Conservation (phyloP, 2,329 filamentous ascomycete species). For the Stagonosporopsis cucurbitacearum region DNA sequence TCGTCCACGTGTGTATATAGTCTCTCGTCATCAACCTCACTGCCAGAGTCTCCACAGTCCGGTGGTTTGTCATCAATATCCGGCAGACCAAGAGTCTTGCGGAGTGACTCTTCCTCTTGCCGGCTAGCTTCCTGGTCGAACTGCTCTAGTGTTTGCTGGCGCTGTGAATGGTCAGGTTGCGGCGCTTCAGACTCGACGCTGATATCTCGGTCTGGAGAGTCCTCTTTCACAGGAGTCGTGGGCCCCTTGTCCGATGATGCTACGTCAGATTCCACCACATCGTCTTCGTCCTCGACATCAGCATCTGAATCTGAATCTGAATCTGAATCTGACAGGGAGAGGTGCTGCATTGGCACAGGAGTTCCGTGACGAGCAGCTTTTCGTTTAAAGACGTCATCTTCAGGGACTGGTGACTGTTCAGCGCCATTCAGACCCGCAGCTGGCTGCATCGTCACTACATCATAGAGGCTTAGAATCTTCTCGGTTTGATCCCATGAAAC, state of each 20-base stretch:
- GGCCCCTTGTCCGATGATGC: background rate
- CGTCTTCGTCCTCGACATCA: slow-evolving; percentile 6
- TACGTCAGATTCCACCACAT: slow-evolving; percentile 9
- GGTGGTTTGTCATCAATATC: slow-evolving; percentile 20
- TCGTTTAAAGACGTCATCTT: slow-evolving; percentile 25
- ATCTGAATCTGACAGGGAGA: slow-evolving; percentile 21
- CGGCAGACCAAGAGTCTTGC: slow-evolving; percentile 50
- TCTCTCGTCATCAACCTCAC: slow-evolving; percentile 26
- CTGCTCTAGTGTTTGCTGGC: slow-evolving; percentile 41
- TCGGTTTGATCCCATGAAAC: slow-evolving; percentile 54
- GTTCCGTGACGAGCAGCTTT: slow-evolving; percentile 37
- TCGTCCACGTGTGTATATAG: slow-evolving; percentile 48
- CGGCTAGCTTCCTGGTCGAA: slow-evolving; percentile 56
- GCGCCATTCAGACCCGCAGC: slow-evolving; percentile 36
- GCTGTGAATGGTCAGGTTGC: background rate
- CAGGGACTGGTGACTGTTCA: slow-evolving; percentile 15
- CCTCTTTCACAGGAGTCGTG: background rate
- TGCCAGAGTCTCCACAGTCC: slow-evolving; percentile 24
- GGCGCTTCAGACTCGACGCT: slow-evolving; percentile 6
- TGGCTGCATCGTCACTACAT: slow-evolving; percentile 32
- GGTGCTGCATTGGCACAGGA: slow-evolving; percentile 32
- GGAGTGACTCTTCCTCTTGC: slow-evolving; percentile 55
- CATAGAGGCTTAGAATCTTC: slow-evolving; percentile 25
- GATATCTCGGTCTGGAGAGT: slow-evolving; percentile 7
- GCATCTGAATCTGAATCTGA: slow-evolving; percentile 25